Conservation (phyloP, 139 green algal genomes). For the Tetraselmis chui region DNA sequence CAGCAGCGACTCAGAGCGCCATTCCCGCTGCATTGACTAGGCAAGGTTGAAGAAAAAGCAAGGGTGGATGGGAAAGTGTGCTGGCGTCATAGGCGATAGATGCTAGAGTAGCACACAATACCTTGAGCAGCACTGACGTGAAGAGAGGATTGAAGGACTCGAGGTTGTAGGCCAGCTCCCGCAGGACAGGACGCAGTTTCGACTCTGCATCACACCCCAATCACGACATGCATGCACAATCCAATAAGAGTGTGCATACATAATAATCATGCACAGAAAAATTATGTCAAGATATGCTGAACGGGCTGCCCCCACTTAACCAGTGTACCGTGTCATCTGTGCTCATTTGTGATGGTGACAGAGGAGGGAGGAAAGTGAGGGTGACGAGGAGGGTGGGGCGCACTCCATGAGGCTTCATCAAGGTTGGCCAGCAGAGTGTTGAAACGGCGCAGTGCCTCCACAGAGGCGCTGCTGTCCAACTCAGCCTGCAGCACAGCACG, state of each 20-base stretch:
- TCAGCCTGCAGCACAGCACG: slow-evolving; percentile 58
- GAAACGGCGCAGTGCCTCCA: slow-evolving; percentile 73
- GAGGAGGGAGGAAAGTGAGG: not conserved
- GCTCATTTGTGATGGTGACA: not conserved
- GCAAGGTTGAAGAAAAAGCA: no score
- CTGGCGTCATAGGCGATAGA: no score
- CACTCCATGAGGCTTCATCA: slow-evolving; percentile 58
- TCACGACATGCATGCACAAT: not conserved
- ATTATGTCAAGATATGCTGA: not conserved
- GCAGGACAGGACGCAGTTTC: slow-evolving; percentile 73
- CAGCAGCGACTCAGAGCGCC: no score
- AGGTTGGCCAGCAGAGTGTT: slow-evolving; percentile 61
- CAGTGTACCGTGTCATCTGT: not conserved
- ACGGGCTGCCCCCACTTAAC: not conserved
- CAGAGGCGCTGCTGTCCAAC: slow-evolving; percentile 58
- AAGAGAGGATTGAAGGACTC: slow-evolving; percentile 94
- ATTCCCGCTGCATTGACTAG: no score
- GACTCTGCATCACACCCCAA: slow-evolving; percentile 37
- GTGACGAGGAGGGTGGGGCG: not conserved
- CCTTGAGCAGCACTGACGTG: slow-evolving; percentile 75
- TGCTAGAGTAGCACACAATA: no score
- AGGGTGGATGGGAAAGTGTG: no score
- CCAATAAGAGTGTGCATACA: not conserved
- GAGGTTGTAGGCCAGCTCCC: slow-evolving; percentile 86
- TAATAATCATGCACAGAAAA: not conserved